Evolutionary conservation across 768 basidiomycete genomes (phyloP).

Genomic region (Panaeolus papilionaceus): DNA sequence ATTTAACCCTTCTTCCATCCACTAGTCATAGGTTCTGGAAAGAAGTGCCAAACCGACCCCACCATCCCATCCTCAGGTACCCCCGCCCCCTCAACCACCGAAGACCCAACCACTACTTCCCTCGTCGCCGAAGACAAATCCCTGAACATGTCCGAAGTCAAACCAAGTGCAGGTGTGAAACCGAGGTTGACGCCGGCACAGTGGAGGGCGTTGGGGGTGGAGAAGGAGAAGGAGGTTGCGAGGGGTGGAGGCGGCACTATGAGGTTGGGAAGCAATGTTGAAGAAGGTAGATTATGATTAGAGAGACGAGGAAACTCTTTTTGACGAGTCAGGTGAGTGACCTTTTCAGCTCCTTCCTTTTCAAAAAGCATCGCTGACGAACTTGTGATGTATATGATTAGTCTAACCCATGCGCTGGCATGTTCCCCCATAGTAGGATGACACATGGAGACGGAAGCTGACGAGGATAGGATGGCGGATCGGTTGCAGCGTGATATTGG

Average conservation of each 20-base stretch:
- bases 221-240: no score
- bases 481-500: constrained; percentile 78
- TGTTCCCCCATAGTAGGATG: constrained; percentile 59
- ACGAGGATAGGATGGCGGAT: constrained; percentile 76
- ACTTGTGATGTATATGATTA: constrained; percentile 19
- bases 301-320: constrained; percentile 53
- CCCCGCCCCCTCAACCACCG: no score
- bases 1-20: neutral
- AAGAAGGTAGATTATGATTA: no score
- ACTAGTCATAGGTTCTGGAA: no score
- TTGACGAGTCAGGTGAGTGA: constrained; percentile 71
- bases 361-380: neutral
- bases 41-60: no score
- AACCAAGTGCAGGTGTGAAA: no score
- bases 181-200: no score
- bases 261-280: no score
- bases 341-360: neutral
- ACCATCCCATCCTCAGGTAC: no score
- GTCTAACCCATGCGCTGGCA: constrained; percentile 70
- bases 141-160: no score
- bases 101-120: constrained; percentile 41
- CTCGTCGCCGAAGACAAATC: constrained; percentile 69
- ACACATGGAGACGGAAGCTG: constrained; percentile 53
- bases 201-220: no score
- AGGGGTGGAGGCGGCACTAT: no score